Evolutionary conservation across 2,329 filamentous ascomycete genomes (phyloP).

Genomic region (Venturiaceae sp.): DNA sequence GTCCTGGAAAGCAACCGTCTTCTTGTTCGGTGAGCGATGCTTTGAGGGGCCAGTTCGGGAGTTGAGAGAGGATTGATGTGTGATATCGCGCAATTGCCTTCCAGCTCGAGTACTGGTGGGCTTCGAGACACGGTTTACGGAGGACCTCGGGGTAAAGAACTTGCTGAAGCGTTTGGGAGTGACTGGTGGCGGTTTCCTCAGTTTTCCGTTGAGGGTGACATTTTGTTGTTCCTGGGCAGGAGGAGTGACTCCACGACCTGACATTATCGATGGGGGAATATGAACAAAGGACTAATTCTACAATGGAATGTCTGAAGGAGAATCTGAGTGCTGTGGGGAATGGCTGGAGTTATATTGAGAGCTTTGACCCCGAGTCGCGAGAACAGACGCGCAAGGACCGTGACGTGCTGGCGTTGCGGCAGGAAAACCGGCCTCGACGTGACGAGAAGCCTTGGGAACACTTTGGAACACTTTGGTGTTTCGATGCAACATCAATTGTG

Average conservation of each 20-base stretch:
- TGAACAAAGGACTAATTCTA: not conserved
- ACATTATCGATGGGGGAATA: not conserved
- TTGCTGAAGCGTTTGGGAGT: slow-evolving; percentile 41
- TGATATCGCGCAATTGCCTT: slow-evolving; percentile 40
- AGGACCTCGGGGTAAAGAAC: slow-evolving; percentile 37
- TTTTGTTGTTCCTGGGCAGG: not conserved
- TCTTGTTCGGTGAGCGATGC: slow-evolving; percentile 16
- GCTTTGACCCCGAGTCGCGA: not conserved
- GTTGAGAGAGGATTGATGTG: slow-evolving; percentile 32
- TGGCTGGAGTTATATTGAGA: not conserved
- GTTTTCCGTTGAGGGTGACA: slow-evolving; percentile 19
- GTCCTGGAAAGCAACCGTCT: slow-evolving; percentile 28
- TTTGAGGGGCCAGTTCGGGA: slow-evolving; percentile 13
- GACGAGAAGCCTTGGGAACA: too few relatives aligned
- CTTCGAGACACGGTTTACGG: slow-evolving; percentile 14
- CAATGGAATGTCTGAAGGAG: not conserved
- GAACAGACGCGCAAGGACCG: not conserved
- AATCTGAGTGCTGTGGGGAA: not conserved
- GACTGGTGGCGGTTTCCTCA: slow-evolving; percentile 37
- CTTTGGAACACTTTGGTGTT: not conserved
- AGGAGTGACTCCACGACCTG: not conserved
- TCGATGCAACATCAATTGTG: not conserved
- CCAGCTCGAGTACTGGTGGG: slow-evolving; percentile 25
- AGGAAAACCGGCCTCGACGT: not conserved
- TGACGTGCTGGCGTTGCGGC: not conserved